These are phyloP conservation scores for Pleurotus ostreatus DNA, from an alignment of 768 basidiomycete species.

Conservation along the genomic window DNA sequence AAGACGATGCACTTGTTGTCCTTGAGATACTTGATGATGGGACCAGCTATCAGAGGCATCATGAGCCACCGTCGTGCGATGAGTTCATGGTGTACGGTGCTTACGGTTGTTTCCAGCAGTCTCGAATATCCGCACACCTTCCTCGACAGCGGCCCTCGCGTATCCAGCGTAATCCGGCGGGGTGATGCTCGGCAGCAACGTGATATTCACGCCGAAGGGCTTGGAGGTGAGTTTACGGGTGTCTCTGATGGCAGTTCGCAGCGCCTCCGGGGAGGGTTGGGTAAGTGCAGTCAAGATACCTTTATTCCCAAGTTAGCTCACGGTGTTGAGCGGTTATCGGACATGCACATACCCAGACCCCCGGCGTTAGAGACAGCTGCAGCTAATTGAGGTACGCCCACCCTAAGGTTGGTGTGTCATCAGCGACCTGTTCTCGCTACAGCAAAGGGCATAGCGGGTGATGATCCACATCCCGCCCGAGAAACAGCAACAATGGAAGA, in stretches of 20 bases:
- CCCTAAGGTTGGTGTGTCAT: conserved; percentile 40
- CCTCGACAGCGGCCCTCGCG: conserved; percentile 77
- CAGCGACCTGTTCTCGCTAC: not conserved
- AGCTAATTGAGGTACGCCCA: conserved; percentile 70
- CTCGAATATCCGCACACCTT: conserved; percentile 87
- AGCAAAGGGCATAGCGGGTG: not conserved
- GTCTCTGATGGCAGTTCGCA: conserved; percentile 76
- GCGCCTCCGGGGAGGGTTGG: conserved; percentile 79
- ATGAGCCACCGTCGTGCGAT: not conserved
- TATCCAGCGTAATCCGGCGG: conserved; percentile 90
- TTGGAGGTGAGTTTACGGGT: conserved; percentile 65
- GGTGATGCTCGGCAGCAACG: conserved; percentile 82
- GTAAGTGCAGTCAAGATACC: conserved; percentile 87
- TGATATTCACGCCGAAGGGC: conserved; percentile 84
- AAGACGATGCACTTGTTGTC: conserved; percentile 73
- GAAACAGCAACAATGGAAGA: not conserved
- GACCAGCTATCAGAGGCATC: conserved; percentile 49
- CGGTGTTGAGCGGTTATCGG: not conserved
- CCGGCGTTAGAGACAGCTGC: conserved; percentile 83
- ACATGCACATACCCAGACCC: conserved; percentile 54
- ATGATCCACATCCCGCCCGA: no score
- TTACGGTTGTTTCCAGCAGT: conserved; percentile 89
- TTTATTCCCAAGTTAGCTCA: conserved; percentile 14
- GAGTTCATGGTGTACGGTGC: conserved; percentile 52
- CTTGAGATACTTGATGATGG: conserved; percentile 80